Conservation (phyloP, 2,329 filamentous ascomycete genomes). For the Fusarium xyrophilum region DNA sequence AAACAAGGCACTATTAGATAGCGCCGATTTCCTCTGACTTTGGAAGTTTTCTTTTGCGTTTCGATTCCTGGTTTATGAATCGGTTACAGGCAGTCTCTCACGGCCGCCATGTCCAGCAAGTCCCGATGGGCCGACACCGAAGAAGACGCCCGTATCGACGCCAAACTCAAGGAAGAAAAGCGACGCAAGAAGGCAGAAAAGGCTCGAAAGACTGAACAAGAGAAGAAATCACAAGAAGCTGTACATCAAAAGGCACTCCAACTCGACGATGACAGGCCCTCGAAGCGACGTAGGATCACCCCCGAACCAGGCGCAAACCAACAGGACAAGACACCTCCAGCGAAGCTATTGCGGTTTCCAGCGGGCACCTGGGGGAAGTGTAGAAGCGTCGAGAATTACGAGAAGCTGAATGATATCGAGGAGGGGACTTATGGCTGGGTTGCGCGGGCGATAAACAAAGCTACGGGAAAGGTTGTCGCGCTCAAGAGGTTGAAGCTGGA, state of each 20-base stretch:
- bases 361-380: slow-evolving; percentile 71
- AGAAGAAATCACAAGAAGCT: slow-evolving; percentile 47
- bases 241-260: slow-evolving; percentile 26
- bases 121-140: slow-evolving; percentile 91
- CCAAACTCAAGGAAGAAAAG: slow-evolving; percentile 84
- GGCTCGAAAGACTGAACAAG: slow-evolving; percentile 69
- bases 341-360: slow-evolving; percentile 75
- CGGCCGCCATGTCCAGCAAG: slow-evolving; percentile 63
- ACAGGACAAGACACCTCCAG: slow-evolving; percentile 34
- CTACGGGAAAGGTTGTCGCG: slow-evolving; percentile 82
- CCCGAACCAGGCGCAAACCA: slow-evolving; percentile 50
- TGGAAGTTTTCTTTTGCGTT: neutral
- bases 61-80: neutral
- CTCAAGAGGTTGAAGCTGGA: slow-evolving; percentile 95
- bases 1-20: neutral
- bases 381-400: slow-evolving; percentile 84
- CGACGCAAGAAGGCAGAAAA: slow-evolving; percentile 84
- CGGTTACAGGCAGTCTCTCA: neutral
- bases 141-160: slow-evolving; percentile 77
- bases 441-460: slow-evolving; percentile 77
- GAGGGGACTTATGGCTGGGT: slow-evolving; percentile 97
- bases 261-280: slow-evolving; percentile 52
- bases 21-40: neutral
- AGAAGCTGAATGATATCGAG: slow-evolving; percentile 94
- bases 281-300: slow-evolving; percentile 68